Conservation (phyloP, 306 rosid genomes). For the Corylus avellana region DNA sequence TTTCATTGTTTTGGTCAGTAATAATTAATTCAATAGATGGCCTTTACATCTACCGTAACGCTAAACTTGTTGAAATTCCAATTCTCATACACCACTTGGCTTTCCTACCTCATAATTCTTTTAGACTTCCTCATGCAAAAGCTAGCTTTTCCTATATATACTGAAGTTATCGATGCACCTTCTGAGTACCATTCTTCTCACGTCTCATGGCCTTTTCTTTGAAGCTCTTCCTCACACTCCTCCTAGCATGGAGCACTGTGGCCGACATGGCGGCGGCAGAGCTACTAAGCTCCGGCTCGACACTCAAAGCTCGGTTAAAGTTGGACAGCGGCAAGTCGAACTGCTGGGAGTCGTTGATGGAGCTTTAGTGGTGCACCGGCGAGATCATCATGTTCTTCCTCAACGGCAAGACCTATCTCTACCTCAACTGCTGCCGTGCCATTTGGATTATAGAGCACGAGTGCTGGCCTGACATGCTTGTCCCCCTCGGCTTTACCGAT, state of each 20-base stretch:
- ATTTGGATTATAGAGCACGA: constrained; percentile 48
- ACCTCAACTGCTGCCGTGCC: constrained; percentile 55
- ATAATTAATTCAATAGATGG: no score
- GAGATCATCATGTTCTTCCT: constrained; percentile 40
- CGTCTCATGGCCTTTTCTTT: not conserved
- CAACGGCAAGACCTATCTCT: constrained; percentile 56
- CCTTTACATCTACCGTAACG: no score
- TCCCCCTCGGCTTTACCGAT: constrained; percentile 56
- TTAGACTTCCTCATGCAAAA: not conserved
- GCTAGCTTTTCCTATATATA: no score
- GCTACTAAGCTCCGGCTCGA: not conserved
- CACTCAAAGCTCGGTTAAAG: constrained; percentile 42
- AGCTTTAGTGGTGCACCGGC: no score
- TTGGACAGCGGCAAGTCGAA: constrained; percentile 39
- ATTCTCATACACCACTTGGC: no score
- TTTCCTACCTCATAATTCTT: no score
- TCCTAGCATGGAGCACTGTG: not conserved
- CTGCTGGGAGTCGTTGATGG: constrained; percentile 42
- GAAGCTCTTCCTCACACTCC: not conserved
- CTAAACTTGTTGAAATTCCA: no score
- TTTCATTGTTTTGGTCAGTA: no score
- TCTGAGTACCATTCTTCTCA: no score
- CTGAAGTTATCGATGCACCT: no score
- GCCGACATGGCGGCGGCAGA: constrained; percentile 21
- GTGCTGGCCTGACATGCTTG: constrained; percentile 69